Evolutionary conservation across 1,284 basidiomycete species (phyloP), one percentile per base, ranked within the genome.

Genomic region (Cystobasidium sp.): DNA sequence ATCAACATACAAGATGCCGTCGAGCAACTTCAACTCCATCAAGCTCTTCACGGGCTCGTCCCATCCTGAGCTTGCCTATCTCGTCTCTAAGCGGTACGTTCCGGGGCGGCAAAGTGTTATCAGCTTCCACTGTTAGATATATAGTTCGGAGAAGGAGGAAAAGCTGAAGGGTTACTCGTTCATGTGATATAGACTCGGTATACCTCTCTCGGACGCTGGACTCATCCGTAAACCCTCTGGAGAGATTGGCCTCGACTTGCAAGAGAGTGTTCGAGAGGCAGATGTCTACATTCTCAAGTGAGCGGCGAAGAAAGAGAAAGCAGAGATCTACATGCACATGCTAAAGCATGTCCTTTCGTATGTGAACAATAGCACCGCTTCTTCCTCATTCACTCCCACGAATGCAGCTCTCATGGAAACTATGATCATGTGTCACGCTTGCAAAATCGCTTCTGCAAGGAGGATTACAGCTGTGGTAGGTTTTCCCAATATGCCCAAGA

Each of bases 201-300:
- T 96, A 75, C 88, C 91, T 47, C 86, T 96, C 0, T 63, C 72
- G 41, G 62, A 62, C 39, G 44, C 67, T 44, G 64, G 62, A 4
- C 62, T 67, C 63, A 68, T 64, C 46, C 59, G 75, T 22, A 96
- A 93, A 81, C 92, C 92, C 18, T 91, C 95, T 77, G 95, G 95
- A 76, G 95, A 97, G 84, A 92, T 47, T 53, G 55, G 37, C 9
- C 56, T 62, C 2, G 53, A 59, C 41, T 52, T 99, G 81, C 87
- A 88, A 74, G 97, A 99, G 84, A 94, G 92, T 71, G 97, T 99
- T 44, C 91, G 96, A 75, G 96, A 99, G 84, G 92, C 94, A 84
- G 97, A 99, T 83, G 97, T 99, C 72, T 99, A 99, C 86, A 98
- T 99, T 83, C 90, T 99, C 87, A 97, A 96, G 84, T 79, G 74